Conservation (phyloP, 495 filamentous ascomycete species). For the Pyrenula massariospora region DNA sequence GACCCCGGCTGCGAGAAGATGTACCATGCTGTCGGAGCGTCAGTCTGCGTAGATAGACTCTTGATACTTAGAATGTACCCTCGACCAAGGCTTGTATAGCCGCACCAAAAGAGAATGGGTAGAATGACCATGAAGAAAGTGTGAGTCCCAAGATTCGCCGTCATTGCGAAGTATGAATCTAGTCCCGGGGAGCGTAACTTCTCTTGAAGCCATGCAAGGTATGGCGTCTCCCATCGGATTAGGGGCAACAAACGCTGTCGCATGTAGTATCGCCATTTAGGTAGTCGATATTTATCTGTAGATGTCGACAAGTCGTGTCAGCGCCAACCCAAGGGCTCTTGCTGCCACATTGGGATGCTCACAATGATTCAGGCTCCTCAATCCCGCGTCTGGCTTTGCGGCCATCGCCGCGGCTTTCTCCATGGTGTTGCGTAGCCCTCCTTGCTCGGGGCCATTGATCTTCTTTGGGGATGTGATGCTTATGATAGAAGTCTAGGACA, state of each 20-base stretch:
- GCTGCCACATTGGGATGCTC: slow-evolving; percentile 22
- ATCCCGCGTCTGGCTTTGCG: slow-evolving; percentile 51
- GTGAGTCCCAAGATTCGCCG: slow-evolving; percentile 93
- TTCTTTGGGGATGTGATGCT: not conserved
- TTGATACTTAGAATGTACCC: slow-evolving; percentile 43
- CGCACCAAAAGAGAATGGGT: slow-evolving; percentile 93
- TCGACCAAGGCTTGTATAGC: slow-evolving; percentile 66
- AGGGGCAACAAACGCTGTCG: slow-evolving; percentile 75
- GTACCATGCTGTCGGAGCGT: slow-evolving; percentile 53
- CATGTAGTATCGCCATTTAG: slow-evolving; percentile 77
- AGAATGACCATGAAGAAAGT: slow-evolving; percentile 96
- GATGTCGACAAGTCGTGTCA: not conserved
- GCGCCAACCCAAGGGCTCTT: not conserved
- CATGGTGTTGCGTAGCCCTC: slow-evolving; percentile 16
- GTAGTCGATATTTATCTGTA: slow-evolving; percentile 70
- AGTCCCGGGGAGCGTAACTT: slow-evolving; percentile 65
- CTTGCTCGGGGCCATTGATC: not conserved
- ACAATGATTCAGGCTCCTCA: slow-evolving; percentile 70
- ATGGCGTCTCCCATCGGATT: slow-evolving; percentile 89
- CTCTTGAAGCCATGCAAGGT: slow-evolving; percentile 76
- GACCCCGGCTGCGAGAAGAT: slow-evolving; percentile 78
- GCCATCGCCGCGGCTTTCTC: slow-evolving; percentile 17
- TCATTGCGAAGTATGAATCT: slow-evolving; percentile 92
- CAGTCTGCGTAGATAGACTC: not conserved
- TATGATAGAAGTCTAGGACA: too few species aligned